A percentile compares a stretch with the other conserved stretches of the same genome.
These are phyloP conservation scores for Lyophyllum shimeji DNA, from an alignment of 768 basidiomycete species.

Conservation along the genomic window DNA sequence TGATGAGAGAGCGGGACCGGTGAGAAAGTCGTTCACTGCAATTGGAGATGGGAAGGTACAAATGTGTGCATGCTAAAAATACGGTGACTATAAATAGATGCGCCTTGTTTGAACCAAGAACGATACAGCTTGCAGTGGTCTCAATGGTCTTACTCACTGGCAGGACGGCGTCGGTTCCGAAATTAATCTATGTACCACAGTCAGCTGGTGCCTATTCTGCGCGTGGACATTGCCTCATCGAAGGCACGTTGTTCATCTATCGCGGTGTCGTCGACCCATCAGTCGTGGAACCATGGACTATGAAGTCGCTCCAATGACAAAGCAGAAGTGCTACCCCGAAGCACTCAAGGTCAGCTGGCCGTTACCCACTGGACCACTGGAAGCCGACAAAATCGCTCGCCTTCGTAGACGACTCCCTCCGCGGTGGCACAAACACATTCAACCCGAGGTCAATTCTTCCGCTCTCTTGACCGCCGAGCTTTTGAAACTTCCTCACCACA, in stretches of 20 bases:
- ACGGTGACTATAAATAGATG: not conserved
- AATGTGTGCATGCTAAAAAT: not conserved
- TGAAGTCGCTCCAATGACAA: not conserved
- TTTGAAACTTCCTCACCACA: slow-evolving; percentile 4
- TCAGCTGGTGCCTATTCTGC: not conserved
- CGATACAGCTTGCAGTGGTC: too few species aligned
- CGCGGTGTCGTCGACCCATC: slow-evolving; percentile 15
- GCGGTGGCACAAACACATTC: slow-evolving; percentile 16
- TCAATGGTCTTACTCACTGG: not conserved
- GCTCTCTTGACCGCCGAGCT: slow-evolving; percentile 1
- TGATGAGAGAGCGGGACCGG: not conserved
- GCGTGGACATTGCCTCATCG: not conserved
- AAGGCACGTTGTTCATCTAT: slow-evolving; percentile 12
- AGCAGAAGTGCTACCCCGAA: not conserved
- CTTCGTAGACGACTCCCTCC: slow-evolving; percentile 12
- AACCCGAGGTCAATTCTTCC: slow-evolving; percentile 9
- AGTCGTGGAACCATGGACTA: slow-evolving; percentile 21
- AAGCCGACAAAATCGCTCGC: slow-evolving; percentile 7
- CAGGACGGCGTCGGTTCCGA: not conserved
- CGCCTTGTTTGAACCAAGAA: too few species aligned
- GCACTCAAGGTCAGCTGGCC: slow-evolving; percentile 20
- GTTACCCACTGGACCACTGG: slow-evolving; percentile 3
- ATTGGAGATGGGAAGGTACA: not conserved
- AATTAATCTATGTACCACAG: not conserved
- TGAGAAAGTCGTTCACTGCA: not conserved